phyloP scores from a whole-genome alignment of 2,329 filamentous ascomycete species.

The Colletotrichum lentis region DNA sequence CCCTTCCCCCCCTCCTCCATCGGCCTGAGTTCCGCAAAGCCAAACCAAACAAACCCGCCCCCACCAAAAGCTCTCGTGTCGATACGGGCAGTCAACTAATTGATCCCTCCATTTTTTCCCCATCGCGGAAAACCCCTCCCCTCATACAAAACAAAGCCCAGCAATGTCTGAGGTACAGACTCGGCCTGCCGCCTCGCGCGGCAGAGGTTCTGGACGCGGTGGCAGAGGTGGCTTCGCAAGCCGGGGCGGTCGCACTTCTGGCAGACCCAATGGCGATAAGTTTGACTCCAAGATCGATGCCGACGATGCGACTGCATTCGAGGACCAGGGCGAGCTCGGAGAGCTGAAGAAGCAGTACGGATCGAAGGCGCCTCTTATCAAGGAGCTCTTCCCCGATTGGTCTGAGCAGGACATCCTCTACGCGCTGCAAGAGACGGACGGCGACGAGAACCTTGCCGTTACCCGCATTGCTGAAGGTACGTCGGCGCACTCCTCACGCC shows the following conservation, averaged over 20 bases:
- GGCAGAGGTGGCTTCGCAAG: conserved; percentile 79
- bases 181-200: conserved; percentile 82
- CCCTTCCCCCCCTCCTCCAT: conserved; percentile 39
- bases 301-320: conserved; percentile 66
- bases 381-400: conserved; percentile 95
- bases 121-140: conserved; percentile 35
- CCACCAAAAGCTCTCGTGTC: conserved; percentile 38
- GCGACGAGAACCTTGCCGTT: conserved; percentile 77
- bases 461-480: conserved; percentile 82
- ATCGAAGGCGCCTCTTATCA: conserved; percentile 79
- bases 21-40: conserved; percentile 42
- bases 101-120: conserved; percentile 30
- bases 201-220: conserved; percentile 88
- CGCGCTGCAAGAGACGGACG: conserved; percentile 86
- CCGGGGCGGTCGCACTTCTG: conserved; percentile 72
- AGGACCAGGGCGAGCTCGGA: conserved; percentile 88
- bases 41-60: conserved; percentile 8
- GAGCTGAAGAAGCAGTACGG: conserved; percentile 92
- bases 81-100: conserved; percentile 36
- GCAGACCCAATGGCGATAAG: conserved; percentile 77
- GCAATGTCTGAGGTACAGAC: conserved; percentile 93
- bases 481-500: conserved; percentile 38
- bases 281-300: conserved; percentile 60
- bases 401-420: conserved; percentile 94
- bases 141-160: conserved; percentile 37